Percentiles rank a stretch among this genome's conserved stretches.
phyloP scores from a whole-genome alignment of 768 basidiomycete genomes.

The Kwoniella sp. region DNA sequence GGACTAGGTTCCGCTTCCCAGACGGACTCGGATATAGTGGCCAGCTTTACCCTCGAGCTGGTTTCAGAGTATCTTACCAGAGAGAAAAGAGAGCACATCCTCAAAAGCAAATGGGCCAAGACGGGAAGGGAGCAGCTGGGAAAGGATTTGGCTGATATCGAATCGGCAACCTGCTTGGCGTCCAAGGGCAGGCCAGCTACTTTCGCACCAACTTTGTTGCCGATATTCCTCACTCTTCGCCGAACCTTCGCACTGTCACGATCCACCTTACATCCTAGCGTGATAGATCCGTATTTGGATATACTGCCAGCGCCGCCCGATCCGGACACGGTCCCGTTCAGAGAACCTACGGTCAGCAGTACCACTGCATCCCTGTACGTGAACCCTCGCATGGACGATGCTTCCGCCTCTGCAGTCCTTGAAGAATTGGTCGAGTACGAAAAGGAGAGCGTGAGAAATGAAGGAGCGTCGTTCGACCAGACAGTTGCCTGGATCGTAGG shows the following conservation, averaged over 20 bases:
- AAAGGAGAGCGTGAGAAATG: conserved; percentile 31
- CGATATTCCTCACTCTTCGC: conserved; percentile 32
- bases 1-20: neutral
- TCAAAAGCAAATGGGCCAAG: conserved; percentile 43
- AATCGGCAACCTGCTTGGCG: conserved; percentile 31
- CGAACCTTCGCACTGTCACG: conserved; percentile 31
- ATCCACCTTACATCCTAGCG: conserved; percentile 19
- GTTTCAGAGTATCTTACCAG: conserved; percentile 43
- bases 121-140: conserved; percentile 41
- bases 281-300: conserved; percentile 40
- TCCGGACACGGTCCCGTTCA: conserved; percentile 35
- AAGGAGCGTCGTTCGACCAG: conserved; percentile 20
- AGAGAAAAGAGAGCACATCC: conserved; percentile 48
- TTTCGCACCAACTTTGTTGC: conserved; percentile 22
- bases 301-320: conserved; percentile 39
- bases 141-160: conserved; percentile 48
- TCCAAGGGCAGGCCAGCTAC: conserved; percentile 15
- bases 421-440: conserved; percentile 41
- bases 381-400: conserved; percentile 42
- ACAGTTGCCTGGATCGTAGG: conserved; percentile 18
- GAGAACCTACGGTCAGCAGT: conserved; percentile 41
- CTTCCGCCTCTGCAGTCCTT: conserved; percentile 23
- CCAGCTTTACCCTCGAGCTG: conserved; percentile 42
- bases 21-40: conserved; percentile 21
- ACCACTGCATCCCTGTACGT: conserved; percentile 44